Conservation (phyloP, 2,329 filamentous ascomycete species). For the Colletotrichum tofieldiae region DNA sequence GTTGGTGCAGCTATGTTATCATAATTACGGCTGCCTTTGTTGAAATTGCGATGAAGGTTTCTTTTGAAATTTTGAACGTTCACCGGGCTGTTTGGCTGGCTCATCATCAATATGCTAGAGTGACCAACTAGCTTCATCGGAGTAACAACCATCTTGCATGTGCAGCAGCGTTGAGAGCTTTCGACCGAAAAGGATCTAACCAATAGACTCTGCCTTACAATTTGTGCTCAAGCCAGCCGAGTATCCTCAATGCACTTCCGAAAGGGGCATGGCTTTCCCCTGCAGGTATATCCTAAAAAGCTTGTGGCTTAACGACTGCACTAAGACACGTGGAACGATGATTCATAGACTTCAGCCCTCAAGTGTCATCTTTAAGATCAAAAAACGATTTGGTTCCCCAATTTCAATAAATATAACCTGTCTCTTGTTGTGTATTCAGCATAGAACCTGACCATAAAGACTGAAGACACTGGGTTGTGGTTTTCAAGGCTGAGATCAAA, state of each 20-base stretch:
- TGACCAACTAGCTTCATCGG: neutral
- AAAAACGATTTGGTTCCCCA: neutral
- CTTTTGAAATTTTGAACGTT: neutral
- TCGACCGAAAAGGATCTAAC: constrained; percentile 15
- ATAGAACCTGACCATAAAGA: too few relatives aligned
- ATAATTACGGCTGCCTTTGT: neutral
- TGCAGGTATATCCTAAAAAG: constrained; percentile 6
- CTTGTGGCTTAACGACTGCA: constrained; percentile 6
- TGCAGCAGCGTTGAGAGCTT: neutral
- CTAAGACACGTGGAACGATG: constrained; percentile 27
- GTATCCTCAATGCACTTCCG: neutral
- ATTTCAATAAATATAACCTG: neutral
- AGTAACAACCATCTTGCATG: neutral
- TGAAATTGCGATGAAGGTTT: neutral
- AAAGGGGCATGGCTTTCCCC: neutral
- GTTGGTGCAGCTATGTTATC: neutral
- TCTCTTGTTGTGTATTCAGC: neutral
- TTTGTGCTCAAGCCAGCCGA: neutral
- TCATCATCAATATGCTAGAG: neutral
- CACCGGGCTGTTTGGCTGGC: neutral
- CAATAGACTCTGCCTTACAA: neutral
- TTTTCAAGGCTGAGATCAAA: neutral
- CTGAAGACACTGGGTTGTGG: too few relatives aligned
- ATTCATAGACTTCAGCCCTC: constrained; percentile 30
- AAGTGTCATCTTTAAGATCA: neutral